A percentile compares a stretch with the other conserved stretches of the same genome.
Conservation (phyloP, 129 eudicot species). For the Tanacetum coccineum region DNA sequence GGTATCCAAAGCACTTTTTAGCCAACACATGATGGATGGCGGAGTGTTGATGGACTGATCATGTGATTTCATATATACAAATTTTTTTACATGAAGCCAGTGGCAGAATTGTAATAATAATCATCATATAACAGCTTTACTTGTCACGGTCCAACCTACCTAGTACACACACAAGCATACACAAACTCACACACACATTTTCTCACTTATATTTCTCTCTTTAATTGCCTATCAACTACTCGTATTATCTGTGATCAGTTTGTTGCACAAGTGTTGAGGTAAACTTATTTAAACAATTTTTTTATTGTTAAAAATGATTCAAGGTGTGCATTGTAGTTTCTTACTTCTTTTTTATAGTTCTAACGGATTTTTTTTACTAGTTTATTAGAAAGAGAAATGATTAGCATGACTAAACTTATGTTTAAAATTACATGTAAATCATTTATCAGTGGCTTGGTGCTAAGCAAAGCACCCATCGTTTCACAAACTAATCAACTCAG, state of each 20-base stretch:
- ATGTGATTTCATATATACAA: constrained; percentile 15
- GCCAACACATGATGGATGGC: background rate
- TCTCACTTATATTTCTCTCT: constrained; percentile 5
- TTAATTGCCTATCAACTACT: background rate
- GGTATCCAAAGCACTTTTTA: constrained; percentile 36
- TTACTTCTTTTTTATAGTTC: too few species aligned
- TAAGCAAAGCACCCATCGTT: too few species aligned
- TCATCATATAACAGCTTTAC: constrained; percentile 7
- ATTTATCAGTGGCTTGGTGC: too few species aligned
- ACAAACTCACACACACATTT: background rate
- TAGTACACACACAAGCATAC: constrained; percentile 11
- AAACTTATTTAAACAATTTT: too few species aligned
- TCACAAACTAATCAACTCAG: too few species aligned
- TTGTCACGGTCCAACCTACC: too few species aligned
- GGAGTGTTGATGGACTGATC: constrained; percentile 4
- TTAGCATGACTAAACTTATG: too few species aligned
- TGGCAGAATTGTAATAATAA: constrained; percentile 22
- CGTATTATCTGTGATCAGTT: constrained; percentile 20
- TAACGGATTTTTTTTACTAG: too few species aligned
- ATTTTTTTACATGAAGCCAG: constrained; percentile 15
- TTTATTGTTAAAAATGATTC: too few species aligned
- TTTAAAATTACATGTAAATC: too few species aligned
- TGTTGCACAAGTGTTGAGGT: background rate
- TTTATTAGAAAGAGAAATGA: too few species aligned
- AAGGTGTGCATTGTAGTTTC: too few species aligned